Conservation (phyloP, 2,329 filamentous ascomycete species). For the Diplodia intermedia region DNA sequence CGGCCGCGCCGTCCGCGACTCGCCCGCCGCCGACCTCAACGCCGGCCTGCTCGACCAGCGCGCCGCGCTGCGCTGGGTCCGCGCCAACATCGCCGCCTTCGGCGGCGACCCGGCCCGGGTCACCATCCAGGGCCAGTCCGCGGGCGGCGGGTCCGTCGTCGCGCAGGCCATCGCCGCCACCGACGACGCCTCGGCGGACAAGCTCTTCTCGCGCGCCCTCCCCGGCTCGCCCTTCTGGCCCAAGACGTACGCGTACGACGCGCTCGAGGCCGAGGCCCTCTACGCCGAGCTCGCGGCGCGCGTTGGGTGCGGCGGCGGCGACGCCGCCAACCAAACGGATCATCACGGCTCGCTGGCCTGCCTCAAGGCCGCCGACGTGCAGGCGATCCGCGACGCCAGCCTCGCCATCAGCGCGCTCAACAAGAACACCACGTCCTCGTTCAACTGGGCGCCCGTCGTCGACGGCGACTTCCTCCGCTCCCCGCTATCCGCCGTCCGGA, state of each 20-base stretch:
- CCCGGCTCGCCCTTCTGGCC: conserved; percentile 65
- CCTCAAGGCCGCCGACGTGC: conserved; percentile 62
- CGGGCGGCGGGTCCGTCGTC: conserved; percentile 66
- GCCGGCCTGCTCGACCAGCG: conserved; percentile 70
- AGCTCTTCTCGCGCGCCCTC: conserved; percentile 60
- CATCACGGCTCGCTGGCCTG: conserved; percentile 51
- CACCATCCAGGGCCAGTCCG: conserved; percentile 66
- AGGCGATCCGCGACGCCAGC: conserved; percentile 61
- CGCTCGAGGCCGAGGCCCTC: conserved; percentile 58
- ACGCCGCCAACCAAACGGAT: conserved; percentile 43
- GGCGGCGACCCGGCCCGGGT: conserved; percentile 65
- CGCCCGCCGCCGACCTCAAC: conserved; percentile 64
- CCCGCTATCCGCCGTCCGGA: conserved; percentile 55
- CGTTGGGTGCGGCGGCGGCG: conserved; percentile 53
- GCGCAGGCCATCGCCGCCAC: conserved; percentile 61
- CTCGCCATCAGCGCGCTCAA: conserved; percentile 57
- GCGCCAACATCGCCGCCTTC: conserved; percentile 60
- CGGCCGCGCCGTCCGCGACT: conserved; percentile 61
- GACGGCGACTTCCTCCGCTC: conserved; percentile 61
- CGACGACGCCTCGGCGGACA: conserved; percentile 38
- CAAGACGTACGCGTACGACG: conserved; percentile 63
- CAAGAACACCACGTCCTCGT: conserved; percentile 63
- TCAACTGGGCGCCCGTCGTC: conserved; percentile 67
- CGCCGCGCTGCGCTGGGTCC: conserved; percentile 67
- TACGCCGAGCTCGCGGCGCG: conserved; percentile 57